A percentile compares a stretch with the other conserved stretches of the same genome.
Evolutionary conservation across 2,329 filamentous ascomycete genomes (phyloP).

Genomic region (Tolypocladium nubicola): DNA sequence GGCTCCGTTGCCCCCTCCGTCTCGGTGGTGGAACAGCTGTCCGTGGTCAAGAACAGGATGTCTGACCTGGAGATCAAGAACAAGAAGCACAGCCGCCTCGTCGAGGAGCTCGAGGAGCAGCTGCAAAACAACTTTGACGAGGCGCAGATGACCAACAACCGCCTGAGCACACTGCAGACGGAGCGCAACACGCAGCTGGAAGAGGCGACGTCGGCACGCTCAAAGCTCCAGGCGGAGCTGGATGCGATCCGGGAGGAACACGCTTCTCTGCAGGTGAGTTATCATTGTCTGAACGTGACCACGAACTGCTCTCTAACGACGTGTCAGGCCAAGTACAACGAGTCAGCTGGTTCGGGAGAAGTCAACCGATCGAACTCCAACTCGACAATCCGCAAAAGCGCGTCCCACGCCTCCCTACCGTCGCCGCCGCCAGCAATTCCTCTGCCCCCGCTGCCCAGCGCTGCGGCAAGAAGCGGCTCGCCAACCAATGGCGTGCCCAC

Average conservation of each 20-base stretch:
- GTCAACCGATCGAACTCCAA: slow-evolving; percentile 50
- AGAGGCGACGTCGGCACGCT: slow-evolving; percentile 59
- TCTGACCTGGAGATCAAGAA: slow-evolving; percentile 55
- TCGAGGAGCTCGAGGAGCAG: slow-evolving; percentile 95
- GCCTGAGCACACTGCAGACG: slow-evolving; percentile 69
- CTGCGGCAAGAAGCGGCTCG: slow-evolving; percentile 34
- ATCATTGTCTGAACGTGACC: not conserved
- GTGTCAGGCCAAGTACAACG: slow-evolving; percentile 49
- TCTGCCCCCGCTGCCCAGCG: slow-evolving; percentile 76
- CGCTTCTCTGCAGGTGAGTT: slow-evolving; percentile 62
- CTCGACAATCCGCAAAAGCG: slow-evolving; percentile 74
- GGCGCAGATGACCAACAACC: slow-evolving; percentile 74
- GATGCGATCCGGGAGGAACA: slow-evolving; percentile 60
- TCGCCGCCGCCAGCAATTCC: slow-evolving; percentile 93
- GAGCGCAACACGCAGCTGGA: slow-evolving; percentile 68
- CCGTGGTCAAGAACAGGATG: slow-evolving; percentile 56
- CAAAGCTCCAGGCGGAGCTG: slow-evolving; percentile 56
- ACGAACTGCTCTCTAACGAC: not conserved
- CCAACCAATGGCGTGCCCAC: slow-evolving; percentile 32
- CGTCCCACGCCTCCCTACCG: slow-evolving; percentile 72
- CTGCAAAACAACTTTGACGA: slow-evolving; percentile 92
- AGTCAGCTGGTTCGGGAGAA: slow-evolving; percentile 28
- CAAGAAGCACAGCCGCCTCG: slow-evolving; percentile 82
- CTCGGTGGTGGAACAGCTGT: slow-evolving; percentile 43
- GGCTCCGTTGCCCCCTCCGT: slow-evolving; percentile 27